A percentile compares a stretch with the other conserved stretches of the same genome.
These are phyloP conservation scores for Corylus avellana DNA, from an alignment of 306 rosid genomes.

Conservation along the genomic window DNA sequence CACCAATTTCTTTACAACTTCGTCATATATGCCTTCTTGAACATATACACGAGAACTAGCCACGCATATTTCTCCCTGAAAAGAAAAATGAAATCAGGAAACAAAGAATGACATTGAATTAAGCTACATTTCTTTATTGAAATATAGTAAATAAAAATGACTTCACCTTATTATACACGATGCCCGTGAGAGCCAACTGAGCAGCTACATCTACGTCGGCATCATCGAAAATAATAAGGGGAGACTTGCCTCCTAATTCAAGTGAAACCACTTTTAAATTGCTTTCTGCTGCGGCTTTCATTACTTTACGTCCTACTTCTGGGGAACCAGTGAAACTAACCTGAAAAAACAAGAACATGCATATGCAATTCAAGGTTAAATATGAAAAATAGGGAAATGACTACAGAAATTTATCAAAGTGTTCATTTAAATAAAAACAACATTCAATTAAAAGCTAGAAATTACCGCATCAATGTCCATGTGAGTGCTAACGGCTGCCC, in stretches of 20 bases:
- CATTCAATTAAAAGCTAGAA: constrained; percentile 4
- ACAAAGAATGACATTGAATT: background rate
- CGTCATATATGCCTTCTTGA: constrained; percentile 60
- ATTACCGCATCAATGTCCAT: constrained; percentile 81
- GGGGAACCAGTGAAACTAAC: constrained; percentile 80
- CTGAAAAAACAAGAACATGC: background rate
- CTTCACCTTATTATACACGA: constrained; percentile 62
- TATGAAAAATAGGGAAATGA: background rate
- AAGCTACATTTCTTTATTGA: background rate
- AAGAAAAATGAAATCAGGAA: background rate
- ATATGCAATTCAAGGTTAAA: too few species aligned
- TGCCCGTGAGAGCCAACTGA: constrained; percentile 70
- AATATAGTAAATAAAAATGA: background rate
- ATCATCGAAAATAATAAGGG: constrained; percentile 73
- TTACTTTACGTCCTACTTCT: constrained; percentile 65
- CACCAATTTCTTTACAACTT: constrained; percentile 34
- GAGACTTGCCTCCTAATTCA: constrained; percentile 94
- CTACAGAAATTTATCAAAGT: background rate
- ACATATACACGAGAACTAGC: constrained; percentile 54
- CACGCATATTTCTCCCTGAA: constrained; percentile 50
- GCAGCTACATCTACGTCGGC: constrained; percentile 69
- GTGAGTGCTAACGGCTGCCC: constrained; percentile 70
- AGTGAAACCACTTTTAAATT: constrained; percentile 76
- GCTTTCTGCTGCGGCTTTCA: constrained; percentile 81
- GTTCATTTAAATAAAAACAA: background rate